Conservation (phyloP, 2,329 filamentous ascomycete genomes). For the Boeremia lycopersici region DNA sequence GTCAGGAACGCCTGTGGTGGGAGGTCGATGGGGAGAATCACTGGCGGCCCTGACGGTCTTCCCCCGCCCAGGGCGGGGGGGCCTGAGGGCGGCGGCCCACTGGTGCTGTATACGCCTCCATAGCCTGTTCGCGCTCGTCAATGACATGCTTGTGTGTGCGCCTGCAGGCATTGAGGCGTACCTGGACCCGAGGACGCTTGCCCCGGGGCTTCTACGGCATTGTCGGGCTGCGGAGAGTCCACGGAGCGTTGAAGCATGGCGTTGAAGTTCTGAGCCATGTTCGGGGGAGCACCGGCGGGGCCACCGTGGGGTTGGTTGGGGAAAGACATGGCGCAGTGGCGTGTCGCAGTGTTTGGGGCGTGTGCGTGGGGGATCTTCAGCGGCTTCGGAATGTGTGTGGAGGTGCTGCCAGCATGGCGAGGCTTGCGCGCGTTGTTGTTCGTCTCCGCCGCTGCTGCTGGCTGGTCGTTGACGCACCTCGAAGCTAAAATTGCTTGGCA, state of each 20-base stretch:
- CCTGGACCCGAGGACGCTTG: slow-evolving; percentile 35
- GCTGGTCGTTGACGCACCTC: slow-evolving; percentile 16
- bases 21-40: slow-evolving; percentile 52
- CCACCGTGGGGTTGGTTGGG: slow-evolving; percentile 38
- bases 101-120: slow-evolving; percentile 45
- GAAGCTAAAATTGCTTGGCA: slow-evolving; percentile 12
- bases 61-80: slow-evolving; percentile 40
- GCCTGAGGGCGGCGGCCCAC: slow-evolving; percentile 59
- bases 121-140: slow-evolving; percentile 37
- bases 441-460: slow-evolving; percentile 22
- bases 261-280: slow-evolving; percentile 43
- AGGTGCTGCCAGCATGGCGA: slow-evolving; percentile 40
- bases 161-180: slow-evolving; percentile 18
- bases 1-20: slow-evolving; percentile 99
- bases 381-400: slow-evolving; percentile 25
- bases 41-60: slow-evolving; percentile 28
- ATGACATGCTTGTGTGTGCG: neutral
- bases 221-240: slow-evolving; percentile 38
- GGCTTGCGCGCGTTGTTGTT: slow-evolving; percentile 21
- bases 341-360: slow-evolving; percentile 1
- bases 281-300: slow-evolving; percentile 38
- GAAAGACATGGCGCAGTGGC: slow-evolving; percentile 32
- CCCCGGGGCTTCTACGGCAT: slow-evolving; percentile 29
- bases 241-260: slow-evolving; percentile 46
- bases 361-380: slow-evolving; percentile 19